Evolutionary conservation across 352 stramenopile genomes (phyloP).

Genomic region (Pythium pectinolyticum): DNA sequence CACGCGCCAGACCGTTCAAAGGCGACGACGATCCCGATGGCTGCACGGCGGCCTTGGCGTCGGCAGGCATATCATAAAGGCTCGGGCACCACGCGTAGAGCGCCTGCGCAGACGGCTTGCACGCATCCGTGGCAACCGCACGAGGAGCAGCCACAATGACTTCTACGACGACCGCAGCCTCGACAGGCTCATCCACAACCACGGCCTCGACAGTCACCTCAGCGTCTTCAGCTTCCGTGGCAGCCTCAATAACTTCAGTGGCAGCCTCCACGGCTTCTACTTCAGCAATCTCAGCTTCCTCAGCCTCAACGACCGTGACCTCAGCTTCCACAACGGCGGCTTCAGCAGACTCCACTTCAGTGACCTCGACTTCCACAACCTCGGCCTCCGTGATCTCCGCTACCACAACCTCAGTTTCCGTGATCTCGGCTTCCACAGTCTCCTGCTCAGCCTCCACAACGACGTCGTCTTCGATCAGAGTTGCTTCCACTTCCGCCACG

Average conservation of each 20-base stretch:
- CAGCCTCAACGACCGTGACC: no score
- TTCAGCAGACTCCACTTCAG: no score
- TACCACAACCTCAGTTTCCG: no score
- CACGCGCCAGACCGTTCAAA: conserved; percentile 17
- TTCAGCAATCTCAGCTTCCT: no score
- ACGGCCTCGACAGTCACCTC: neutral
- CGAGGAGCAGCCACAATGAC: neutral
- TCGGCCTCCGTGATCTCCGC: no score
- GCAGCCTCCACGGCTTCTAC: neutral
- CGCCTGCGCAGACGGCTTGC: conserved; percentile 6
- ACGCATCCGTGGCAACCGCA: neutral
- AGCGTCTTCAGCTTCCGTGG: neutral
- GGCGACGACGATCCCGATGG: neutral
- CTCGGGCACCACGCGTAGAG: conserved; percentile 17
- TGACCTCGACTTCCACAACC: no score
- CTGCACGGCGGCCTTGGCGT: neutral
- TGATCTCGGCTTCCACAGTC: no score
- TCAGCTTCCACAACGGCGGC: no score
- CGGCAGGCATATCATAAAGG: conserved; percentile 14
- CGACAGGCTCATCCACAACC: no score
- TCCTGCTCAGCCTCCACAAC: no score
- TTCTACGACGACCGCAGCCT: neutral
- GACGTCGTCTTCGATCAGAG: neutral
- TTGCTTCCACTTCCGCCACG: neutral
- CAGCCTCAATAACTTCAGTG: neutral